Percentiles rank a stretch among this genome's conserved stretches.
Conservation (phyloP, 805 yeast species). For the Ogataea corticis region DNA sequence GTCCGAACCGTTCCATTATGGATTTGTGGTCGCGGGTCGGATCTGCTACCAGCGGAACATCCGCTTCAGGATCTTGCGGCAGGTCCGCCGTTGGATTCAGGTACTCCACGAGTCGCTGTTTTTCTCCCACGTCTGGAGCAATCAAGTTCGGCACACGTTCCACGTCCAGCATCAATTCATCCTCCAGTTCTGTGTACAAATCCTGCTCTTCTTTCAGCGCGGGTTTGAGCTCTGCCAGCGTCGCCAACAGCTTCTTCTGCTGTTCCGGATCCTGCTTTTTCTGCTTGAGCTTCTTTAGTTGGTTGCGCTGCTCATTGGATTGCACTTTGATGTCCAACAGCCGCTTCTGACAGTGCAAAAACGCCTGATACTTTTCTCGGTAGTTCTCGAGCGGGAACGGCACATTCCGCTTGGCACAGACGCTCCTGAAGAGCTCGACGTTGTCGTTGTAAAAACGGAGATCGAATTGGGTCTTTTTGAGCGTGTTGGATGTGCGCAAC, state of each 20-base stretch:
- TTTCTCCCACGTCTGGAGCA: conserved; percentile 45
- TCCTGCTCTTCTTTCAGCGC: conserved; percentile 31
- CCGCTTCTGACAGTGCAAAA: conserved; percentile 11
- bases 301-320: conserved; percentile 22
- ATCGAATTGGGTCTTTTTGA: conserved; percentile 38
- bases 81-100: conserved; percentile 46
- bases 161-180: conserved; percentile 39
- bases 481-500: conserved; percentile 29
- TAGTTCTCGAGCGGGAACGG: conserved; percentile 27
- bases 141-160: conserved; percentile 65
- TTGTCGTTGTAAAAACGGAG: conserved; percentile 33
- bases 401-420: conserved; percentile 37
- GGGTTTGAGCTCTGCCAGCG: conserved; percentile 30
- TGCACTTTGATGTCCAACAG: conserved; percentile 24
- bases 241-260: conserved; percentile 13
- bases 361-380: conserved; percentile 20
- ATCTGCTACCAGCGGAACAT: conserved; percentile 23
- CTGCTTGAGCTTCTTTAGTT: conserved; percentile 20
- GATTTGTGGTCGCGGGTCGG: conserved; percentile 56
- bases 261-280: conserved; percentile 12
- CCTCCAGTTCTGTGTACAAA: conserved; percentile 33
- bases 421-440: conserved; percentile 27
- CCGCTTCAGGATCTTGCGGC: conserved; percentile 7
- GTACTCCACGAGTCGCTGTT: conserved; percentile 49
- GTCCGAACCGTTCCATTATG: conserved; percentile 65